Conservation (phyloP, 164 flowering plant species). For the Kalanchoe fedtschenkoi region DNA sequence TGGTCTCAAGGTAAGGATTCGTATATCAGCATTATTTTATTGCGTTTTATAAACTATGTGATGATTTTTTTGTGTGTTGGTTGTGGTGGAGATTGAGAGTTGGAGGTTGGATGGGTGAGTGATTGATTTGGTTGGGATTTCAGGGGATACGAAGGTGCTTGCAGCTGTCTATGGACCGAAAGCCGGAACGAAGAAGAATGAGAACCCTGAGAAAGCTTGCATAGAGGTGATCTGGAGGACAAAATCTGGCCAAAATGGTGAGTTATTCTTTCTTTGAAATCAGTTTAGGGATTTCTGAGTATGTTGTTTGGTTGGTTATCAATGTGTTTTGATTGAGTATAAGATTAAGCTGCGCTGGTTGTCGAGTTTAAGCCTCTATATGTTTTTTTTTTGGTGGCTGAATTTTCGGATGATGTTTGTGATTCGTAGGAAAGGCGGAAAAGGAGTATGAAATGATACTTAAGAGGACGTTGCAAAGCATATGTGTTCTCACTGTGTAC, state of each 20-base stretch:
- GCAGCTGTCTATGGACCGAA: constrained; percentile 93
- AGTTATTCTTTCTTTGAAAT: constrained; percentile 1
- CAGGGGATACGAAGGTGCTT: constrained; percentile 83
- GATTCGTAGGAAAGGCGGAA: constrained; percentile 68
- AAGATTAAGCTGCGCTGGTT: too few relatives aligned
- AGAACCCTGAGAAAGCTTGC: constrained; percentile 86
- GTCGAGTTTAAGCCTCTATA: too few relatives aligned
- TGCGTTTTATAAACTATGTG: background rate
- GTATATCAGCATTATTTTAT: background rate
- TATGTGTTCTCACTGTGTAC: constrained; percentile 54
- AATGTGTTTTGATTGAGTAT: too few relatives aligned
- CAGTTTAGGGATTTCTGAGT: too few relatives aligned
- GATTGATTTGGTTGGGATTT: too few relatives aligned
- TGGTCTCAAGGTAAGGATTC: constrained; percentile 72
- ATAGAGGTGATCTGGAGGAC: constrained; percentile 98
- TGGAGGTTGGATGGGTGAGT: too few relatives aligned
- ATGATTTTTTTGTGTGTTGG: background rate
- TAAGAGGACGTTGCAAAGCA: constrained; percentile 71
- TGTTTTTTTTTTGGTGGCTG: too few relatives aligned
- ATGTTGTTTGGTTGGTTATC: too few relatives aligned
- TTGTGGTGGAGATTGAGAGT: background rate
- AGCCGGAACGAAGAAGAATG: constrained; percentile 83
- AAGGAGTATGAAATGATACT: constrained; percentile 85
- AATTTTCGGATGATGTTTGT: too few relatives aligned
- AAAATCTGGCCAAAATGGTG: constrained; percentile 80